Percentiles rank a stretch among this genome's conserved stretches.
phyloP scores from a whole-genome alignment of 2,329 filamentous ascomycete genomes.

The Talaromyces sp. region DNA sequence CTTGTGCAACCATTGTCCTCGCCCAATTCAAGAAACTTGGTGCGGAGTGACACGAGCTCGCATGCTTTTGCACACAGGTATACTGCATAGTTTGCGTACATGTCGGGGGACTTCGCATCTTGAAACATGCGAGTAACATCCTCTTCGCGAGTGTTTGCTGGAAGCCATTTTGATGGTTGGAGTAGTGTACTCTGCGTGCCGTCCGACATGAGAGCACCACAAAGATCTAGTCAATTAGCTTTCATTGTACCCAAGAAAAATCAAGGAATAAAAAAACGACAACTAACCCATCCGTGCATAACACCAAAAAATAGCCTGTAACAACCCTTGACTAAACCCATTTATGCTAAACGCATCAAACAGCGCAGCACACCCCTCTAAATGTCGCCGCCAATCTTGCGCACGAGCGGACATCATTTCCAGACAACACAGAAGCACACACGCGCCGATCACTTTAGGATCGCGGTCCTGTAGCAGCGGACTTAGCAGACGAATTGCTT shows the following conservation, averaged over 20 bases:
- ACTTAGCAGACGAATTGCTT: constrained; percentile 51
- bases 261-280: neutral
- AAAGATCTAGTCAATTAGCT: constrained; percentile 46
- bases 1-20: constrained; percentile 47
- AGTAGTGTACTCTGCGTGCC: constrained; percentile 52
- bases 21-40: constrained; percentile 50
- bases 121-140: constrained; percentile 38
- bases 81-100: constrained; percentile 60
- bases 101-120: constrained; percentile 46
- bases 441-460: constrained; percentile 53
- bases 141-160: constrained; percentile 36
- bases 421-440: constrained; percentile 55
- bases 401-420: constrained; percentile 54
- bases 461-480: constrained; percentile 50
- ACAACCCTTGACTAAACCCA: constrained; percentile 52
- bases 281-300: constrained; percentile 55
- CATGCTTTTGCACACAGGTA: constrained; percentile 56
- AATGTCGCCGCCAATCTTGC: constrained; percentile 56
- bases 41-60: constrained; percentile 52
- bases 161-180: constrained; percentile 52
- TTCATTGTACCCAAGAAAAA: neutral
- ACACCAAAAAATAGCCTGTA: constrained; percentile 59
- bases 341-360: constrained; percentile 53
- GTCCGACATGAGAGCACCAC: constrained; percentile 55
- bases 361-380: constrained; percentile 57